Percentiles rank a stretch among this genome's conserved stretches.
Conservation (phyloP, 495 filamentous ascomycete genomes). For the Podospora didyma region DNA sequence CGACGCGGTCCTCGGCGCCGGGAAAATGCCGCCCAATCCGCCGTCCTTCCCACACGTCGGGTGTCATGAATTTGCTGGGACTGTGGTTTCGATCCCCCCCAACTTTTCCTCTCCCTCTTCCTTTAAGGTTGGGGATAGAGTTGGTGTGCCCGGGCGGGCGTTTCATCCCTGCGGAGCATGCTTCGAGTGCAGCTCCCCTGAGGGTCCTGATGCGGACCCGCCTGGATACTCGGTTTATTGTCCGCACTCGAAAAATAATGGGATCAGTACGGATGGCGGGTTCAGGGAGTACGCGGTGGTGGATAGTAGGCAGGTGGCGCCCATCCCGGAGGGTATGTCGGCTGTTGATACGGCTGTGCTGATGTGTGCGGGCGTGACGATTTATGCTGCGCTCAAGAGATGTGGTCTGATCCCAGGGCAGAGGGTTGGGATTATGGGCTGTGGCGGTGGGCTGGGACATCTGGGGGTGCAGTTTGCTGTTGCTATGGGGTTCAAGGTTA, state of each 20-base stretch:
- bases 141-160: constrained; percentile 35
- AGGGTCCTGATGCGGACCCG: constrained; percentile 20
- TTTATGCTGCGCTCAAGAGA: constrained; percentile 43
- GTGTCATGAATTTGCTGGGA: constrained; percentile 29
- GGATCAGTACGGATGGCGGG: constrained; percentile 19
- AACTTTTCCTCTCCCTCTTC: neutral
- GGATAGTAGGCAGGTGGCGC: constrained; percentile 18
- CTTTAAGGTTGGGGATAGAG: constrained; percentile 19
- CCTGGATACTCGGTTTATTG: constrained; percentile 36
- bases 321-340: constrained; percentile 32
- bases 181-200: constrained; percentile 30
- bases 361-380: constrained; percentile 53
- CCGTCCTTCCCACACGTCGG: constrained; percentile 23
- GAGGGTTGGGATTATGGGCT: constrained; percentile 48
- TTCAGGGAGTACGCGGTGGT: constrained; percentile 25
- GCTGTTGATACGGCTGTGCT: constrained; percentile 42
- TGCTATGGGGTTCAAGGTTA: constrained; percentile 51
- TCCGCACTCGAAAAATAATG: constrained; percentile 11
- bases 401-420: constrained; percentile 40
- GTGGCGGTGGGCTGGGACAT: constrained; percentile 53
- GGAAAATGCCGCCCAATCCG: constrained; percentile 28
- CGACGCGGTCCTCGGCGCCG: constrained; percentile 31
- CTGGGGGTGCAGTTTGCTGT: constrained; percentile 52
- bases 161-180: constrained; percentile 37
- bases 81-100: constrained; percentile 14